Percentiles rank a stretch among this genome's conserved stretches.
Conservation (phyloP, 495 filamentous ascomycete species). For the Talaromyces thailandensis region DNA sequence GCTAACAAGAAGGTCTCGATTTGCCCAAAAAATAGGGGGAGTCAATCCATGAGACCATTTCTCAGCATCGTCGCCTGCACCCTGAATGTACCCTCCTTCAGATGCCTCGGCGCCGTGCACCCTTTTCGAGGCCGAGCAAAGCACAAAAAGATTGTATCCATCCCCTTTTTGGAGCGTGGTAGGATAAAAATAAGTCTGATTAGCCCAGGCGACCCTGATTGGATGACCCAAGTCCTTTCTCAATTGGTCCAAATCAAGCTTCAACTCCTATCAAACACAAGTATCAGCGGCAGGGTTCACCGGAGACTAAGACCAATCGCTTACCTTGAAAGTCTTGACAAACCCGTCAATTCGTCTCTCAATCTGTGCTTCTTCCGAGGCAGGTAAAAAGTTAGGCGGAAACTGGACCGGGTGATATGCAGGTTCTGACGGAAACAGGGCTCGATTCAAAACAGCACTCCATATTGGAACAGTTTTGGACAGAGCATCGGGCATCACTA, state of each 20-base stretch:
- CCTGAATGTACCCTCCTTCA: constrained; percentile 80
- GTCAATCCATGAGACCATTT: constrained; percentile 77
- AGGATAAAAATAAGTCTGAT: constrained; percentile 29
- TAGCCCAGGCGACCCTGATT: constrained; percentile 34
- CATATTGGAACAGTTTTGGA: constrained; percentile 92
- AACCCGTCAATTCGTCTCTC: constrained; percentile 57
- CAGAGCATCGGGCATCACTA: constrained; percentile 84
- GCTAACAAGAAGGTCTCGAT: constrained; percentile 44
- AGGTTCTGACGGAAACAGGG: constrained; percentile 56
- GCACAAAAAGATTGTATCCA: constrained; percentile 51
- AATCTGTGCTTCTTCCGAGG: constrained; percentile 76
- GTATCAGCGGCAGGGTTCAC: background rate
- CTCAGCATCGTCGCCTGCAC: constrained; percentile 88
- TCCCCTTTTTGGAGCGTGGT: constrained; percentile 30
- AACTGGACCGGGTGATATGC: constrained; percentile 47
- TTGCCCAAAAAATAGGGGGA: constrained; percentile 67
- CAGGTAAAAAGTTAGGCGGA: constrained; percentile 57
- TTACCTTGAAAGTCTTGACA: constrained; percentile 49
- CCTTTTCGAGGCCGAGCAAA: constrained; percentile 73
- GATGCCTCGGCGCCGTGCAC: constrained; percentile 56
- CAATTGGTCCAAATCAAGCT: constrained; percentile 37
- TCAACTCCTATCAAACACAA: constrained; percentile 27
- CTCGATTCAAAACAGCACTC: constrained; percentile 73
- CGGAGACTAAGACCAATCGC: background rate
- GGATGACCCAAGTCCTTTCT: constrained; percentile 28